phyloP scores from a whole-genome alignment of 805 yeast genomes.

The Grigorovia yakushimaensis region DNA sequence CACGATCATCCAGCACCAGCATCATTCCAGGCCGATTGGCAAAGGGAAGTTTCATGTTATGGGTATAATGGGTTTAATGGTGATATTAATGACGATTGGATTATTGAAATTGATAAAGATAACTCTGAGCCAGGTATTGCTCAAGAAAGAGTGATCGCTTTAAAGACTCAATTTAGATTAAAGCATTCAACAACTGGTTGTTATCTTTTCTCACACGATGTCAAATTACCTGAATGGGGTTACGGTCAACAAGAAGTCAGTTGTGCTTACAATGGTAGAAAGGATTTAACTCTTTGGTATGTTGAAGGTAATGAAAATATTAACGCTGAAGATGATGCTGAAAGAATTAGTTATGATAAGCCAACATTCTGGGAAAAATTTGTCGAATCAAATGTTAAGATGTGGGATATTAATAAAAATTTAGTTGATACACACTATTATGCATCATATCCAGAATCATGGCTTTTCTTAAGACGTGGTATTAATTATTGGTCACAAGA shows the following conservation, averaged over 20 bases:
- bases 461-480: constrained; percentile 74
- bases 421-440: constrained; percentile 59
- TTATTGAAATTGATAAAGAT: constrained; percentile 58
- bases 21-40: constrained; percentile 62
- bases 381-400: constrained; percentile 53
- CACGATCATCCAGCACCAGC: constrained; percentile 79
- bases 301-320: constrained; percentile 58
- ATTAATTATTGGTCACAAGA: constrained; percentile 63
- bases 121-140: constrained; percentile 43
- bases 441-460: constrained; percentile 60
- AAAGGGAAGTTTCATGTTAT: constrained; percentile 69
- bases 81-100: constrained; percentile 76
- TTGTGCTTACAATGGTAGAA: constrained; percentile 60
- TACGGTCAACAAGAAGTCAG: constrained; percentile 80
- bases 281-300: constrained; percentile 58
- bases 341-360: constrained; percentile 42
- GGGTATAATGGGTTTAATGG: constrained; percentile 72
- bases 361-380: constrained; percentile 51
- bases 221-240: constrained; percentile 74
- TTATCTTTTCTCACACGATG: constrained; percentile 65
- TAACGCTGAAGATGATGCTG: constrained; percentile 32
- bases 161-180: constrained; percentile 62
- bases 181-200: constrained; percentile 75
- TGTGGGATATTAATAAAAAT: constrained; percentile 72
- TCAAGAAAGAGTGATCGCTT: constrained; percentile 47